Percentiles rank a stretch among this genome's conserved stretches.
These are phyloP conservation scores for Erysimum cheiranthoides DNA, from an alignment of 345 rosid species.

Conservation along the genomic window DNA sequence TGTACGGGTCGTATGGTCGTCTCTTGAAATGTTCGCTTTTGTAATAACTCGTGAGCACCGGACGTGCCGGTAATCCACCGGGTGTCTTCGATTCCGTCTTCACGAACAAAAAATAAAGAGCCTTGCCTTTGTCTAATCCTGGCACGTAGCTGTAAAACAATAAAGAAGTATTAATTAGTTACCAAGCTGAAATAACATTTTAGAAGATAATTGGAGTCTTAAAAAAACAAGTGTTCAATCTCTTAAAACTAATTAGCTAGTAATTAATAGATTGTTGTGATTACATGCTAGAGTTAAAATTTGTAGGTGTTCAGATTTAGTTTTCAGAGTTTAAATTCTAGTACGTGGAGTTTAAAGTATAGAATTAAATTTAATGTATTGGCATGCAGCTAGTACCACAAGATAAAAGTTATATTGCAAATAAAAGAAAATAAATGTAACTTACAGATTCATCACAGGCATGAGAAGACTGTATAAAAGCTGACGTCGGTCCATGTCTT, in stretches of 20 bases:
- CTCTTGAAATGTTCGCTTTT: slow-evolving; percentile 76
- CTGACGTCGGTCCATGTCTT: slow-evolving; percentile 81
- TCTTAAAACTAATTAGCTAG: not conserved
- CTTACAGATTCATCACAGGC: slow-evolving; percentile 96
- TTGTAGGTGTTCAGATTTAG: not conserved
- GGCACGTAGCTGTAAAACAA: slow-evolving; percentile 68
- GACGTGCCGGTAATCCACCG: slow-evolving; percentile 83
- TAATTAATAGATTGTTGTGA: not conserved
- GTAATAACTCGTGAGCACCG: slow-evolving; percentile 92
- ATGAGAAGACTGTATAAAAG: slow-evolving; percentile 75
- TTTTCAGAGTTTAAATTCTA: not conserved
- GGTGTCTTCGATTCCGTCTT: slow-evolving; percentile 84
- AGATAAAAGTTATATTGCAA: not conserved
- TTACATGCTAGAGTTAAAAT: not conserved
- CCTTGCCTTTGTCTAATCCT: slow-evolving; percentile 84
- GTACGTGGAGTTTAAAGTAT: not conserved
- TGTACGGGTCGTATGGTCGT: slow-evolving; percentile 76
- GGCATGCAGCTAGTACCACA: not conserved
- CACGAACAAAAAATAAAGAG: slow-evolving; percentile 71
- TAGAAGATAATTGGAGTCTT: no score
- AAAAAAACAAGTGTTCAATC: not conserved
- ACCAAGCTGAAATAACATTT: no score
- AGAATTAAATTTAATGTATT: not conserved
- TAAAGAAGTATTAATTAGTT: no score
- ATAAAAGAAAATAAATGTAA: slow-evolving; percentile 13